phyloP scores from a whole-genome alignment of 2,329 filamentous ascomycete genomes.

The Colletotrichum sp. region DNA sequence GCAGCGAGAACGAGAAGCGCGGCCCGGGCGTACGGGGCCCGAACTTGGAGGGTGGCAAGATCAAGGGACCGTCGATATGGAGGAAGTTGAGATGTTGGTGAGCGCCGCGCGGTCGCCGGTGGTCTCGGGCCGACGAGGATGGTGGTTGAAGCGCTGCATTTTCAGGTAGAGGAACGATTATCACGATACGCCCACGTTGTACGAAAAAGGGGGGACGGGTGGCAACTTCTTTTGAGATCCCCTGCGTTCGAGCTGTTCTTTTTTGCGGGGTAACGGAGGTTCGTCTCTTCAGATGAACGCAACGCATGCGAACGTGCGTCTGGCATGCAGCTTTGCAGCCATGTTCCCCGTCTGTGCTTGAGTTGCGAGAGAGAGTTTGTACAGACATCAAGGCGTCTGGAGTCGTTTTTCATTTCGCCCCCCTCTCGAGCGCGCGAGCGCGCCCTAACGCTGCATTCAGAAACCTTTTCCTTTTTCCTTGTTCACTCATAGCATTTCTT shows the following conservation, averaged over 20 bases:
- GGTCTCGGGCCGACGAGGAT: background rate
- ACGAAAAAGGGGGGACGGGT: background rate
- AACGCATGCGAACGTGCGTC: background rate
- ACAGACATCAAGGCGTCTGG: background rate
- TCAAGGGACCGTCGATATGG: slow-evolving; percentile 57
- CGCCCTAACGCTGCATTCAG: background rate
- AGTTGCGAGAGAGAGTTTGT: background rate
- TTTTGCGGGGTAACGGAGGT: background rate
- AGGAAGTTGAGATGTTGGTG: slow-evolving; percentile 62
- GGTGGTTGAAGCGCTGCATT: background rate
- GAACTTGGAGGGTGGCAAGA: slow-evolving; percentile 45
- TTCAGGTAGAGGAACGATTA: background rate
- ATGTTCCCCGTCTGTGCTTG: background rate
- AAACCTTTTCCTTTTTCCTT: background rate
- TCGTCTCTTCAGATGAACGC: background rate
- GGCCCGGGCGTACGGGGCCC: slow-evolving; percentile 49
- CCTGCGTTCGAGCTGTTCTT: background rate
- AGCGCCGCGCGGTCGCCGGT: background rate
- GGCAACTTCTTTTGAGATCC: background rate
- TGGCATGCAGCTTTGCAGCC: background rate
- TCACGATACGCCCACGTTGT: background rate
- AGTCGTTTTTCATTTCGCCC: background rate
- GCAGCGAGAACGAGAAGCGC: slow-evolving; percentile 47
- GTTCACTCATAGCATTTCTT: background rate
- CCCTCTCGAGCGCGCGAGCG: background rate